These are phyloP conservation scores for Monosporozyma siamensis DNA, from an alignment of 805 yeast genomes.

Conservation along the genomic window DNA sequence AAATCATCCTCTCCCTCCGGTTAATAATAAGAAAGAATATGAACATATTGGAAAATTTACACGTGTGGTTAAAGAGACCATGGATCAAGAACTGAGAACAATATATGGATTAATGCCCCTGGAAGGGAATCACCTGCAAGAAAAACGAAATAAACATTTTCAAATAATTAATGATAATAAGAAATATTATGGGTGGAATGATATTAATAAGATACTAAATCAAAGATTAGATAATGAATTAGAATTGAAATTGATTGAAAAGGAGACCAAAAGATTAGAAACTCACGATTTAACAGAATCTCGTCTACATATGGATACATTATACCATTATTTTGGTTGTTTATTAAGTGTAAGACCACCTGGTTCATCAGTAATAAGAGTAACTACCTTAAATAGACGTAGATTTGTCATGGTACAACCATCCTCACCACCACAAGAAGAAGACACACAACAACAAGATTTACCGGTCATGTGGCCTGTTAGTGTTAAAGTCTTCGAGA, in stretches of 20 bases:
- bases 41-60: neutral
- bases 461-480: neutral
- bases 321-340: conserved; percentile 9
- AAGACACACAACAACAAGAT: neutral
- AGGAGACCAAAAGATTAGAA: conserved; percentile 17
- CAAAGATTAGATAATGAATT: conserved; percentile 16
- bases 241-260: conserved; percentile 18
- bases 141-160: neutral
- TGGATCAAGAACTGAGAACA: neutral
- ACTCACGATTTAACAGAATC: conserved; percentile 13
- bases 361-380: neutral
- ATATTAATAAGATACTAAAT: neutral
- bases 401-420: no score
- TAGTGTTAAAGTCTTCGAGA: neutral
- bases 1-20: neutral
- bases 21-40: neutral
- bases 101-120: neutral
- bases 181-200: neutral
- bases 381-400: no score
- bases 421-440: no score
- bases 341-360: neutral
- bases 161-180: neutral
- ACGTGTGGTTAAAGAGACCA: neutral
- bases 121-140: neutral
- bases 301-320: conserved; percentile 9